A percentile compares a stretch with the other conserved stretches of the same genome.
These are phyloP conservation scores for Uronychia binucleata DNA, from an alignment of 73 alveolate genomes.

Conservation along the genomic window DNA sequence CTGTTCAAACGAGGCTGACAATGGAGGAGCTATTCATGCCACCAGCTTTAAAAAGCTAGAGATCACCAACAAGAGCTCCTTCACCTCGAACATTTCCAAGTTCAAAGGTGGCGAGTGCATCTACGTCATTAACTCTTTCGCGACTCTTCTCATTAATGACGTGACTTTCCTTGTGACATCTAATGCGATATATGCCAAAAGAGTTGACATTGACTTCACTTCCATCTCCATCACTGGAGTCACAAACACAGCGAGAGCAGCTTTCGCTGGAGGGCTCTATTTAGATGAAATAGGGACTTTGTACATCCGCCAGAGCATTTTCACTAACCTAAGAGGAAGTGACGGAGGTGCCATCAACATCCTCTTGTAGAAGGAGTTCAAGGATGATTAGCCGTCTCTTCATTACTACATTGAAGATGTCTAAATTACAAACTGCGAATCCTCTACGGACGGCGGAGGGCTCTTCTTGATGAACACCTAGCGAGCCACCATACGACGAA, in stretches of 20 bases:
- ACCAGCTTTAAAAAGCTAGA: conserved; percentile 5
- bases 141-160: background rate
- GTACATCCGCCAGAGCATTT: background rate
- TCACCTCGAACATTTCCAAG: conserved; percentile 8
- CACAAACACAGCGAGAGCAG: background rate
- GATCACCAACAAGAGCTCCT: background rate
- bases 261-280: conserved; percentile 26
- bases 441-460: conserved; percentile 56
- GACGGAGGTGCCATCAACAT: conserved; percentile 68
- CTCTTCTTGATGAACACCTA: conserved; percentile 11
- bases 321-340: conserved; percentile 19
- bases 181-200: conserved; percentile 15
- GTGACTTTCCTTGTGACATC: background rate
- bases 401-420: conserved; percentile 24
- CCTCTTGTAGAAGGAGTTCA: conserved; percentile 15
- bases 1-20: conserved; percentile 1
- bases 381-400: conserved; percentile 11
- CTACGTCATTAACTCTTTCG: conserved; percentile 28
- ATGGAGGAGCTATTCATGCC: conserved; percentile 45
- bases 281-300: conserved; percentile 5
- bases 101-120: conserved; percentile 36
- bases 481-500: conserved; percentile 1
- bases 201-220: background rate
- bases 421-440: conserved; percentile 16
- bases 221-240: background rate